A percentile compares a stretch with the other conserved stretches of the same genome.
Conservation (phyloP, 1,139 yeast genomes). For the Candida tunisiensis region DNA sequence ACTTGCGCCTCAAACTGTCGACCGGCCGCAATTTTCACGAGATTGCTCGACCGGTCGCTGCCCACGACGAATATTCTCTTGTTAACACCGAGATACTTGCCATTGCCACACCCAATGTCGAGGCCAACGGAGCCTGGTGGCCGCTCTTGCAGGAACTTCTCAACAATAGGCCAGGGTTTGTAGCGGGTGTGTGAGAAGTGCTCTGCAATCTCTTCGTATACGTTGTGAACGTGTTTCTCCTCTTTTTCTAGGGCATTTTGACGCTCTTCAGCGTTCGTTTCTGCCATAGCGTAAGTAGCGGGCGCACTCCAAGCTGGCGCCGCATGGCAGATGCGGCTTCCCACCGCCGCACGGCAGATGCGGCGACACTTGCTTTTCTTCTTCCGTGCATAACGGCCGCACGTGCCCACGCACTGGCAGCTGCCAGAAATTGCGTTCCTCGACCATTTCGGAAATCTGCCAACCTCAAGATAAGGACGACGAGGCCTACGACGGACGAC, state of each 20-base stretch:
- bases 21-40: slow-evolving; percentile 51
- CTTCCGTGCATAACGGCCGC: no score
- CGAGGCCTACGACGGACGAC: no score
- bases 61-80: slow-evolving; percentile 54
- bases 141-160: slow-evolving; percentile 35
- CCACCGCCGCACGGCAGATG: no score
- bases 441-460: no score
- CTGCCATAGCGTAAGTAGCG: no score
- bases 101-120: slow-evolving; percentile 85
- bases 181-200: slow-evolving; percentile 90
- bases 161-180: slow-evolving; percentile 95
- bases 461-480: no score
- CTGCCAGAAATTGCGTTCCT: no score
- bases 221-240: slow-evolving; percentile 66
- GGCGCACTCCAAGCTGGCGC: no score
- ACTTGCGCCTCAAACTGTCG: slow-evolving; percentile 32
- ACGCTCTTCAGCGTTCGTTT: no score
- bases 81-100: slow-evolving; percentile 70
- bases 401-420: no score
- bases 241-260: slow-evolving; percentile 36
- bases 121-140: slow-evolving; percentile 32
- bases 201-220: slow-evolving; percentile 79
- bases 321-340: no score
- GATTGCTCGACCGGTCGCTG: slow-evolving; percentile 68
- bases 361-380: no score